Evolutionary conservation across 2,329 filamentous ascomycete genomes (phyloP), one percentile per base, ranked within the genome.

Genomic region (Monilinia fructicola): DNA sequence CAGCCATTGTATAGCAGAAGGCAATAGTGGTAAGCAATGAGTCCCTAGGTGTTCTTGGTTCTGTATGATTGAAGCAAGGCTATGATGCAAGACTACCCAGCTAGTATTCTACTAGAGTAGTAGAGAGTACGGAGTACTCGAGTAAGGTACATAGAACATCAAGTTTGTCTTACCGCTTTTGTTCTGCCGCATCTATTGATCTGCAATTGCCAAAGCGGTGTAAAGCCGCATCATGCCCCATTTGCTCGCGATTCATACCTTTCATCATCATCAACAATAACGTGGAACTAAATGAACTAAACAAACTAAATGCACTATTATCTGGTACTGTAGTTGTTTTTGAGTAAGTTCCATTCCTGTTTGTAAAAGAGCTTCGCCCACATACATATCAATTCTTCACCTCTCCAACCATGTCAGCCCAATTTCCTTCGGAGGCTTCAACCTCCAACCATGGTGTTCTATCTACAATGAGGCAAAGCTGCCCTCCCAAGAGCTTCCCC

Each of bases 1-100:
- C 69, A 31, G 70, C 65, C 73, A 74, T 75, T 16, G 11, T 26
- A 16, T 23, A 31, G 23, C 9, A n/a, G 16, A 42, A 42, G 12
- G 40, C 10, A 42, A 42, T 14, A 14, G 14, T 42, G 14, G 38
- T 40, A 40, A 40, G 38, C 38, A 61, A 52, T 53, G 58, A 38
- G n/a, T 12, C 12, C 46, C n/a, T n/a, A n/a, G n/a, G n/a, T 35
- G 1, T 12, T 16, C 44, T 2, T 46, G 23, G 26, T 59, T 40
- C 10, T 35, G 10, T 48, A 31, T 10, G 7, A 48, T 23, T n/a
- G 46, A 48, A 23, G 44, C 38, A 14, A 42, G 40, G 6, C 40
- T 42, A 16, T 35, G 31, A 35, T 35, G 5, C 31, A 35, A 35
- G 31, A 35, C 31, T 35, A 5, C 31, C 31, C 9, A 35, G 18